Evolutionary conservation across 73 alveolate species (phyloP), one percentile per base, ranked within the genome.

Genomic region (Paramecium tetraurelia): DNA sequence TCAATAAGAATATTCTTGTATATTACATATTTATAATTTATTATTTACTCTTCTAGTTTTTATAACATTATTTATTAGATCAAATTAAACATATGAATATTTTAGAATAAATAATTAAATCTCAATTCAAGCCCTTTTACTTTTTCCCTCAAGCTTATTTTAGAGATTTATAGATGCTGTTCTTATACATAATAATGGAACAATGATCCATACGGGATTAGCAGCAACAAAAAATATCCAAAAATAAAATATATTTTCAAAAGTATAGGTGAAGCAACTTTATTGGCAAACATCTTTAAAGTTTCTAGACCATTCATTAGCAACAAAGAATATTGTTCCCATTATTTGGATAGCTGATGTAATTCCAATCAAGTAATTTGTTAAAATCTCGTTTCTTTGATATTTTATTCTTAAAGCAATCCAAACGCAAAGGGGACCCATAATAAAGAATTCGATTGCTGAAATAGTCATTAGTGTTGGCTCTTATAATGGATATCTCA

Each of bases 181-280:
- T 10, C 24, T 63, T 63, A 72, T 24, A 9, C 71, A 16, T 5
- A 44, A 72, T 29, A 89, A 27, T 12, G 92, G 92, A 27, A 89
- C 44, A 11, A 69, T 40, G 27, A 89, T 71, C 94, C 94, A 89
- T 24, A 89, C 84, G 16, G 92, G 92, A 27, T 89, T 89, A 27
- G 76, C 86, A 35, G 75, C 53, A 33, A 89, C 93, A 71, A 89
- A 89, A 53, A 77, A 89, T 4, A 89, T 89, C 94, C 94, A 71
- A 83, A 89, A 71, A 22, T 69, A 59, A 46, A 89, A 89, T 14
- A 89, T 89, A 24, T 89, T 89, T 5, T 18, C 3, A 27, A 53
- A 18, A 12, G 83, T 46, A 59, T 70, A 89, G 1, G 92, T 89
- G 85, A 27, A 89, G 22, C 92, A 89, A 40, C 92, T 77, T 22